Evolutionary conservation across 2,329 filamentous ascomycete species (phyloP), one percentile per base, ranked within the genome.

Genomic region (Trichoderma pleuroti): DNA sequence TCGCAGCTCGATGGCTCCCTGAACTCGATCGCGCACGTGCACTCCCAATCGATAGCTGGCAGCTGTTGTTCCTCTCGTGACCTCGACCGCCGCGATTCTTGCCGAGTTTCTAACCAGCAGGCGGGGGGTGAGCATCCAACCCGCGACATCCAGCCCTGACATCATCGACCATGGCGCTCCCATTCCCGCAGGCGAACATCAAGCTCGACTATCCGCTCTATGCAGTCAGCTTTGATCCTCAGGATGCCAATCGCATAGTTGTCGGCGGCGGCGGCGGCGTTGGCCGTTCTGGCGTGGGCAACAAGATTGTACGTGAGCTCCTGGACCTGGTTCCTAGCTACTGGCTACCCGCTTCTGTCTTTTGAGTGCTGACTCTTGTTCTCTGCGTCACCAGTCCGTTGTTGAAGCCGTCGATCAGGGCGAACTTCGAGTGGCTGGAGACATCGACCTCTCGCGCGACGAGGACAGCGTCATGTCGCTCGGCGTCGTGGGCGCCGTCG

Each of bases 381-480:
- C 28, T 61, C 54, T 26, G n/a, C 26, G 39, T 52, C 11, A 21
- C 9, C 75, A 93, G 91, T 90, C 89, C 34, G 84, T 94, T 16
- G 85, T 97, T 73, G 90, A 95, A 78, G 86, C 90, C n/a, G 89
- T 88, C 21, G 84, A 84, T 76, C 89, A 87, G 46, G 84, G 88
- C 70, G 87, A 90, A 61, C 83, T 93, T 63, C 86, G 89, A 73
- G 84, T 91, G 74, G 84, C 86, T 26, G 88, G 90, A 74, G 92
- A 97, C 75, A 85, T 95, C 77, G 90, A 93, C 71, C 88, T 97
- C 62, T 92, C 92, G 72, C 87, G 89, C 75, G 89, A 94, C 77
- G 94, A 98, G 82, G 95, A 98, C 81, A 97, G 92, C 70, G 93
- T 97, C 71, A 93, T 92, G 74, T 94, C 92, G 68, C 85, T 98